These are phyloP conservation scores for Rhodomyrtus tomentosa DNA, from an alignment of 345 rosid genomes.

Conservation along the genomic window DNA sequence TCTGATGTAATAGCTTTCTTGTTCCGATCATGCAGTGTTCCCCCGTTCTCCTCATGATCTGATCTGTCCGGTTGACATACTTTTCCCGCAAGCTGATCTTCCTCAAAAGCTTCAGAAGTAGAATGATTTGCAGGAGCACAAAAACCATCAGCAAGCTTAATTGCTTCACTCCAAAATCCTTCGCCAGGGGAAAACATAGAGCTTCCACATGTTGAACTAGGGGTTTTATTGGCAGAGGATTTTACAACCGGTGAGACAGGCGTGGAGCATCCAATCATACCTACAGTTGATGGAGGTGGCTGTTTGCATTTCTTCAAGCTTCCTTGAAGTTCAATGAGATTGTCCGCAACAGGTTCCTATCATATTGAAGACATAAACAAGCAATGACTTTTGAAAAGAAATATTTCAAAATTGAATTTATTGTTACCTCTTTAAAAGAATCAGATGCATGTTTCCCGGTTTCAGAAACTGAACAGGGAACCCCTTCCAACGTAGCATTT, in stretches of 20 bases:
- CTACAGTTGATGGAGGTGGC: constrained; percentile 20
- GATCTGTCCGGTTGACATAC: constrained; percentile 9
- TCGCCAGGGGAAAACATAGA: constrained; percentile 93
- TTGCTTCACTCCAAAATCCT: constrained; percentile 96
- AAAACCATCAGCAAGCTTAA: constrained; percentile 84
- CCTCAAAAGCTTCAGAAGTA: constrained; percentile 1
- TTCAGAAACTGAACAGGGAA: constrained; percentile 19
- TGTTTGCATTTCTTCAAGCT: constrained; percentile 56
- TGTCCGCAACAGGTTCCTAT: constrained; percentile 21
- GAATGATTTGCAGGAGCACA: constrained; percentile 22
- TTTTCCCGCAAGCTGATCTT: neutral
- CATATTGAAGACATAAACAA: neutral
- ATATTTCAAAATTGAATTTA: neutral
- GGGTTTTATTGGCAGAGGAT: constrained; percentile 34
- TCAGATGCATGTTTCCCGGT: constrained; percentile 8
- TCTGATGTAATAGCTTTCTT: constrained; percentile 21
- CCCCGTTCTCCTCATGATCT: constrained; percentile 18
- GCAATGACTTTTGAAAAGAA: constrained; percentile 1
- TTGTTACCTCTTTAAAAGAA: constrained; percentile 34
- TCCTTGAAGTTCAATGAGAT: constrained; percentile 21
- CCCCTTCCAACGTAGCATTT: constrained; percentile 27
- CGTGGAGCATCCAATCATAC: constrained; percentile 35
- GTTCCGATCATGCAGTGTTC: constrained; percentile 28
- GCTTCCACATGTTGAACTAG: constrained; percentile 72
- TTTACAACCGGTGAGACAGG: constrained; percentile 48